Evolutionary conservation across 495 filamentous ascomycete genomes (phyloP), one percentile per base, ranked within the genome.

Genomic region (Parathielavia hyrcaniae): DNA sequence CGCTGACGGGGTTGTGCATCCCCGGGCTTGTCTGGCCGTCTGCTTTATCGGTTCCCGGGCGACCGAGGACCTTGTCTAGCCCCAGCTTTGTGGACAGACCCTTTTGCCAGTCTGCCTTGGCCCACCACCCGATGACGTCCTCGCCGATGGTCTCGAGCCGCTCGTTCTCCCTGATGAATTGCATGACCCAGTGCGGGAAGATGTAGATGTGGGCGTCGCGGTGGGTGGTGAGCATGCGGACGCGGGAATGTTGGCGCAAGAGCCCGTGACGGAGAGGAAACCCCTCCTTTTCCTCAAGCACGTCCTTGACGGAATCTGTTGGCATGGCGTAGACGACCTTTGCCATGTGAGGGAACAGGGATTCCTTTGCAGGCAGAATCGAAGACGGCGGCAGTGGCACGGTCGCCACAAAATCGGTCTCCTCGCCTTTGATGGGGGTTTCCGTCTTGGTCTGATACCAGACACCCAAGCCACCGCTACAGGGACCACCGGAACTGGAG

Each of bases 121-220:
- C 90, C 91, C 91, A 95, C 86, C 86, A 95, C 13, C 91, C 92
- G 17, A 99, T 71, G 19, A 97, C 80, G 63, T 97, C 95, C 72
- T 99, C 93, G 51, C 87, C 86, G 53, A 99, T 82, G 41, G 83
- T 91, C 51, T 96, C 86, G 45, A 97, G 80, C 19, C 77, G 83
- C 19, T 92, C 86, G 59, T 97, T 92, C 26, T 74, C 75, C 50
- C 78, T 78, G 26, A 91, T 80, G 65, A 96, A 83, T n/a, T 90
- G 83, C 61, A 91, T 79, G 8, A 95, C 82, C 93, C 95, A 97
- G 61, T 85, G 82, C 0, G 93, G 93, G 61, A 97, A 87, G 62
- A 97, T 79, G 66, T 97, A 99, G 57, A 97, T 83, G 62, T 96
- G 91, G 4, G 91, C 86, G 67, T 97, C 91, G 5, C 92, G 82